Evolutionary conservation across 139 green algal species (phyloP), one percentile per base, ranked within the genome.

Genomic region (Deuterostichococcus epilithicus): DNA sequence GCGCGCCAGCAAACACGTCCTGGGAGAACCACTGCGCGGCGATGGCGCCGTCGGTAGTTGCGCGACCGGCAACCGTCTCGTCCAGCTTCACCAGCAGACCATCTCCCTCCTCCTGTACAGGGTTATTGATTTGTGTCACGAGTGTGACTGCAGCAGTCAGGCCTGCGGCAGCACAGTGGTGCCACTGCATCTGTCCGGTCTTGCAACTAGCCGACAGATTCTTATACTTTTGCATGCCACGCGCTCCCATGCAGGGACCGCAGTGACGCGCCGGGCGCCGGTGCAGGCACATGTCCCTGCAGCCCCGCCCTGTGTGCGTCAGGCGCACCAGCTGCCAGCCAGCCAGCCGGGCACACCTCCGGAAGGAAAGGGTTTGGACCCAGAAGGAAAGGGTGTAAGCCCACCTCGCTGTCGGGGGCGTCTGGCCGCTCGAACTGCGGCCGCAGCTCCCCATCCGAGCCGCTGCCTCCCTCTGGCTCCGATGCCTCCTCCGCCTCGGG

Each of bases 11-110:
- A 66, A 95, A 96, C 26, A 95, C 44, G 37, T 94, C 89, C 76
- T 96, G 92, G 20, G 84, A 80, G 78, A 97, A 97, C 93, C 93
- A 97, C 87, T 96, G 92, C 25, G 86, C 83, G 1, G 89, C 90
- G 35, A 88, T 83, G 1, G 89, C 91, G 28, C 78, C 85, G 0
- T 74, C 77, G 22, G 69, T 89, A 26, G 78, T 84, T 0, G 89
- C 68, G 28, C 89, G 81, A 0, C 92, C 91, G n/a, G 76, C 84
- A 1, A 78, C 69, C 35, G 76, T 35, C 80, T 87, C 80, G 68
- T 97, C 91, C 72, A 97, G 84, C 39, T 67, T 39, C 30, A 97
- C 91, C 60, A 92, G 67, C 75, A 95, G 78, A 18, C 90, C 88
- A n/a, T 82, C 83, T 4, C 85, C 86, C 47, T 70, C 71, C 65